These are phyloP conservation scores for Penicillium palitans DNA, from an alignment of 2,329 filamentous ascomycete species.

Conservation along the genomic window DNA sequence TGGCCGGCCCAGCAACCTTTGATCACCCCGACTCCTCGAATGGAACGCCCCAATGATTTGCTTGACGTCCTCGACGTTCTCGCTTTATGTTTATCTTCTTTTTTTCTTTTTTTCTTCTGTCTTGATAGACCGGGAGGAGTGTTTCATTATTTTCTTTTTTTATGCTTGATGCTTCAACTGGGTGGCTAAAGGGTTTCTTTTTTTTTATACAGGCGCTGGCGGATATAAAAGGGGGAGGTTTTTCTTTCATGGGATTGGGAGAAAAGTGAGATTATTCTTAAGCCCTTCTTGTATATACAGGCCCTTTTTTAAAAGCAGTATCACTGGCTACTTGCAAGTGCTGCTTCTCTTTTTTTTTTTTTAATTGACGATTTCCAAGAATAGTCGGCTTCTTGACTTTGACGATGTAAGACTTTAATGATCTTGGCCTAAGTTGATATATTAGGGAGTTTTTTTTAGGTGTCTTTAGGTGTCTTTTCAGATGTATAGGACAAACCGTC, in stretches of 20 bases:
- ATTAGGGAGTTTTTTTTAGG: too few species aligned
- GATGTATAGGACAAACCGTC: too few species aligned
- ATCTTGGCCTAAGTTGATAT: too few species aligned
- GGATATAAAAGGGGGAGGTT: conserved; percentile 20
- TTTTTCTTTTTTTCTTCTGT: conserved; percentile 27
- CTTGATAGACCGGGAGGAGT: conserved; percentile 36
- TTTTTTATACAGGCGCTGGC: conserved; percentile 23
- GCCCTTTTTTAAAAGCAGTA: conserved; percentile 11
- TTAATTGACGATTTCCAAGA: conserved; percentile 7
- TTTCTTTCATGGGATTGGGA: conserved; percentile 13
- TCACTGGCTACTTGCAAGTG: conserved; percentile 12
- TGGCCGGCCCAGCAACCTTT: conserved; percentile 29
- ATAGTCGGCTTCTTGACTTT: not conserved
- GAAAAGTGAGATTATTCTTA: conserved; percentile 25
- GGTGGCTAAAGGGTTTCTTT: conserved; percentile 25
- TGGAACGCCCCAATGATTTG: conserved; percentile 35
- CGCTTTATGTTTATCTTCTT: not conserved
- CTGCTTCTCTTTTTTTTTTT: conserved; percentile 9
- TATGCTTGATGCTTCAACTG: conserved; percentile 19
- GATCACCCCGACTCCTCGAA: conserved; percentile 35
- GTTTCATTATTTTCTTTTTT: conserved; percentile 19
- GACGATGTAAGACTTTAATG: too few species aligned
- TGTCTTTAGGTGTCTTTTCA: too few species aligned
- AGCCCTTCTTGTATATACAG: conserved; percentile 34
- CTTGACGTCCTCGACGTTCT: conserved; percentile 6